Base-by-base conservation (phyloP, 2,329 filamentous ascomycete species). In the Aspergillus sp. region DNA sequence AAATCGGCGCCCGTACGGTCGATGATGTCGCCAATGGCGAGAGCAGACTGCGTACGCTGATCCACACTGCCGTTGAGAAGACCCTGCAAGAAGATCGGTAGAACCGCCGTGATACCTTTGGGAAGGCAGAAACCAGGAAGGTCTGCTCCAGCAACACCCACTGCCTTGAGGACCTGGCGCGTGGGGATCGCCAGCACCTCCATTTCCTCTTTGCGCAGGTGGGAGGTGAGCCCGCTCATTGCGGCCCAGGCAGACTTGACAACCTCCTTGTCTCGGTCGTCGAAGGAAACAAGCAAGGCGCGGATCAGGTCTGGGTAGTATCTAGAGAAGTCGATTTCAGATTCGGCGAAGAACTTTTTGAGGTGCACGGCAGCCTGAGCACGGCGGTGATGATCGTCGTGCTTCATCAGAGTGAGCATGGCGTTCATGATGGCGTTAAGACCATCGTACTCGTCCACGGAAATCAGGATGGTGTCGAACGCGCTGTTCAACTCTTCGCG, bases 221-320 rank as follows among this genome's bases (percentile, higher is more conserved):
- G 88, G 70, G 92, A 92, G 43, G 92, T 97, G 62, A 99, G 88
- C 53, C 89, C 89, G 62, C 78, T 91, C 54, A 99, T 82, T 5
- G 92, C 93, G 50, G 85, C 81, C 92, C 92, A 97, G 19, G 93
- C 86, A 42, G 90, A 83, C 77, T 95, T 95, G 65, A 97, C 88
- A 3, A 97, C 93, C 19, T 87, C 85, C 56, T 75, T 73, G 65
- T 97, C 94, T 49, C 84, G 75, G 64, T 99, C 94, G 65, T 94
- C 91, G 67, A 99, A 99, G 0, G 91, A 92, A 60, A 96, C 88
- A 51, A 99, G 84, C 49, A 99, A 78, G 3, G 89, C 88, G 13
- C 93, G 88, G 65, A 99, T 91, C 49, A 99, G 88, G 65, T 99
- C 93, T 67, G 93, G 92, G 71, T 97, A 91, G 78, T 97, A 99